Evolutionary conservation across 495 filamentous ascomycete species (phyloP).

Genomic region (Hypoxylon lienhwacheense): DNA sequence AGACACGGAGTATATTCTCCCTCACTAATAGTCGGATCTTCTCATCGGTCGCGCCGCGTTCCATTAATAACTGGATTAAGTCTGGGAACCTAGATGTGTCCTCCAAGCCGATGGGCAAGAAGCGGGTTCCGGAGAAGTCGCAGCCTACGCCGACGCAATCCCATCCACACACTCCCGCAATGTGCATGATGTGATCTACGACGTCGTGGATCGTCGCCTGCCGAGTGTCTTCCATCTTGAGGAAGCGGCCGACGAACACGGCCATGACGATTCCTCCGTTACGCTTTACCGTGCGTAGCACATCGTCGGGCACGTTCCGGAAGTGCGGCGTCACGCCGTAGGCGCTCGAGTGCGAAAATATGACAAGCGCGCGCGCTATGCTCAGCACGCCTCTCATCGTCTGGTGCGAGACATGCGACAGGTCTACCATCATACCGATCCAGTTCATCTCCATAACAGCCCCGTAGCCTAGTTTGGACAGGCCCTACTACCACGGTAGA

Average conservation of each 20-base stretch:
- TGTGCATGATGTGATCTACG: slow-evolving; percentile 62
- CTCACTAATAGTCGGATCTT: slow-evolving; percentile 57
- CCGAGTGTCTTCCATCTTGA: slow-evolving; percentile 55
- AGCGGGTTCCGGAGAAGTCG: slow-evolving; percentile 64
- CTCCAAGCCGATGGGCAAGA: slow-evolving; percentile 55
- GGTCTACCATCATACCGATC: slow-evolving; percentile 52
- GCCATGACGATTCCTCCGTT: slow-evolving; percentile 63
- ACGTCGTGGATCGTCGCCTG: slow-evolving; percentile 65
- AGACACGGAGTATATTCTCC: slow-evolving; percentile 51
- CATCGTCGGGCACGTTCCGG: slow-evolving; percentile 63
- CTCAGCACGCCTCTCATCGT: slow-evolving; percentile 61
- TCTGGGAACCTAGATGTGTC: slow-evolving; percentile 33
- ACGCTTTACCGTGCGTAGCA: slow-evolving; percentile 57
- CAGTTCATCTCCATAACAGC: slow-evolving; percentile 58
- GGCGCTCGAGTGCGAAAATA: slow-evolving; percentile 61
- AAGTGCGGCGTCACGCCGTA: slow-evolving; percentile 57
- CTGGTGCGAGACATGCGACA: slow-evolving; percentile 57
- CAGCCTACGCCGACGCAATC: slow-evolving; percentile 64
- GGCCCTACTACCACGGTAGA: slow-evolving; percentile 38
- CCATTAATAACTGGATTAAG: slow-evolving; percentile 36
- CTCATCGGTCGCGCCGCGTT: slow-evolving; percentile 54
- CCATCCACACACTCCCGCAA: slow-evolving; percentile 59
- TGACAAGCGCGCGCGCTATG: slow-evolving; percentile 54
- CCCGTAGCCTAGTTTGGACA: slow-evolving; percentile 25
- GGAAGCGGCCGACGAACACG: slow-evolving; percentile 63